phyloP scores from a whole-genome alignment of 805 yeast genomes.

The Wickerhamomyces canadensis region DNA sequence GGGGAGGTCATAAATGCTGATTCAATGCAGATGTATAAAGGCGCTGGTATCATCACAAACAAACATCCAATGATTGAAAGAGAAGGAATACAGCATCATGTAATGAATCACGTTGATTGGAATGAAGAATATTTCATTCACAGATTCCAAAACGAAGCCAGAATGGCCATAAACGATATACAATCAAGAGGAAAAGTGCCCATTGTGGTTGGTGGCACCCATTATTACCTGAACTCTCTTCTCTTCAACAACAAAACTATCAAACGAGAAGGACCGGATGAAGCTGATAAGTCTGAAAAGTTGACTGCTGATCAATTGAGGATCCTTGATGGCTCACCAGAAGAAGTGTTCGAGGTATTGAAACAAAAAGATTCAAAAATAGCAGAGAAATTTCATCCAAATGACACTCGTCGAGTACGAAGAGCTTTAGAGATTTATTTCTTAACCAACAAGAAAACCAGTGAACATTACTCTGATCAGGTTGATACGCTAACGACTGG shows the following conservation, averaged over 20 bases:
- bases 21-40: constrained; percentile 90
- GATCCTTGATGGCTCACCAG: constrained; percentile 53
- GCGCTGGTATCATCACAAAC: constrained; percentile 74
- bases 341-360: constrained; percentile 43
- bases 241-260: constrained; percentile 67
- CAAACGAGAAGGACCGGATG: constrained; percentile 22
- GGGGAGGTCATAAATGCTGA: constrained; percentile 96
- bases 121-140: constrained; percentile 76
- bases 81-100: constrained; percentile 73
- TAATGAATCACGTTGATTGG: constrained; percentile 83
- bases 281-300: constrained; percentile 2
- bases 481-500: constrained; percentile 33
- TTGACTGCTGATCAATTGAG: constrained; percentile 29
- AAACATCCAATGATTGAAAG: constrained; percentile 85
- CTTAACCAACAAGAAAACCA: constrained; percentile 60
- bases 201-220: constrained; percentile 93
- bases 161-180: constrained; percentile 53
- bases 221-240: constrained; percentile 80
- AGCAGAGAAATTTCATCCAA: constrained; percentile 84
- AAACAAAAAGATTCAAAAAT: constrained; percentile 59
- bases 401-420: constrained; percentile 71
- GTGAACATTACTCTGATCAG: constrained; percentile 67
- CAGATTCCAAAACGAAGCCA: constrained; percentile 70
- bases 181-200: constrained; percentile 69
- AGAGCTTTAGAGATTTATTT: constrained; percentile 79